Base-by-base conservation (phyloP, 768 basidiomycete species). In the Naematelia encephala region DNA sequence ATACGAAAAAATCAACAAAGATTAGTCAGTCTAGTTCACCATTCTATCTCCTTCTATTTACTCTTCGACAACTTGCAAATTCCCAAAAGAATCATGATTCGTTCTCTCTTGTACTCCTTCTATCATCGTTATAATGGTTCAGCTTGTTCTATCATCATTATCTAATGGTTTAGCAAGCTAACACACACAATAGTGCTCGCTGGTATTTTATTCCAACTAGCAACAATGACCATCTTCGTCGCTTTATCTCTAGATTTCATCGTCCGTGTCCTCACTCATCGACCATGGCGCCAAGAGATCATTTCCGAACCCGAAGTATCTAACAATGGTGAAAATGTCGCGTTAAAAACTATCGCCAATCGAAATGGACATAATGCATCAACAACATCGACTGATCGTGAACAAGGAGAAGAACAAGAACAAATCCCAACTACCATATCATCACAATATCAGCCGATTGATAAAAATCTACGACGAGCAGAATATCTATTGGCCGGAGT, bases 121-220 rank as follows among this genome's bases (percentile, higher is more conserved):
- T n/a, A n/a, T n/a, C n/a, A n/a, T n/a, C n/a, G n/a, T n/a, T n/a
- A n/a, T n/a, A n/a, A n/a, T n/a, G n/a, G n/a, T n/a, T n/a, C n/a
- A n/a, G n/a, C n/a, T n/a, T n/a, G n/a, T n/a, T n/a, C n/a, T n/a
- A n/a, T n/a, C n/a, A n/a, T n/a, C n/a, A n/a, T n/a, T n/a, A n/a
- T n/a, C n/a, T n/a, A n/a, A n/a, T n/a, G n/a, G n/a, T n/a, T n/a
- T n/a, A n/a, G n/a, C n/a, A n/a, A n/a, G n/a, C n/a, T n/a, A n/a
- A n/a, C n/a, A n/a, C n/a, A n/a, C n/a, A 64, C 74, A 54, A 75
- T 75, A 61, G 76, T 75, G 73, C 68, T 77, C 8, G 74, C 68
- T 8, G 76, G 76, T 50, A 76, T 77, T 63, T 63, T 72, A 44
- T 62, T 75, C 59, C 76, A 77, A 55, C 60, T 77, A 14, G 51